A percentile compares a stretch with the other conserved stretches of the same genome.
Evolutionary conservation across 1,284 basidiomycete species (phyloP).

Genomic region (Thecaphora thlaspeos): DNA sequence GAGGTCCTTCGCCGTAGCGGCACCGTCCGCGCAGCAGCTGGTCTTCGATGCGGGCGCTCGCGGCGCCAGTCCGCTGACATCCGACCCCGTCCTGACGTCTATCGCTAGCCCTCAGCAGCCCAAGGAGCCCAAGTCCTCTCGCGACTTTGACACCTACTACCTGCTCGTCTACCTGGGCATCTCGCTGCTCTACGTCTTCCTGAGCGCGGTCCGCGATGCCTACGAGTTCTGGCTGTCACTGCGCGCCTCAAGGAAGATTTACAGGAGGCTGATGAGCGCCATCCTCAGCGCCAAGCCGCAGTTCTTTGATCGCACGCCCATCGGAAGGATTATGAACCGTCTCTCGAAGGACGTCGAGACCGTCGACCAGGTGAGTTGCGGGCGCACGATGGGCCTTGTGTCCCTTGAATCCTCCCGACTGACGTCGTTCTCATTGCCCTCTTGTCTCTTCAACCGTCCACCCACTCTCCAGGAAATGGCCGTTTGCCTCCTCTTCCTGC

Average conservation of each 20-base stretch:
- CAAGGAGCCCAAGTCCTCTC: background rate
- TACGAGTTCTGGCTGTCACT: slow-evolving; percentile 46
- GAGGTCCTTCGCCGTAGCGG: no score
- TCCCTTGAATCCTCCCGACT: no score
- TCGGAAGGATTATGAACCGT: slow-evolving; percentile 56
- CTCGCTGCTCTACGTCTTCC: slow-evolving; percentile 37
- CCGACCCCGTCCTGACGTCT: background rate
- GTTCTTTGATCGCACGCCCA: slow-evolving; percentile 55
- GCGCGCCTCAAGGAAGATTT: slow-evolving; percentile 44
- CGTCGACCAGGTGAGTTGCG: slow-evolving; percentile 40
- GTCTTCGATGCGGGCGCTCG: background rate
- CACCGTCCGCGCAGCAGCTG: background rate
- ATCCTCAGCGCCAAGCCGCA: slow-evolving; percentile 73
- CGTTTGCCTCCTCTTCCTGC: slow-evolving; percentile 37
- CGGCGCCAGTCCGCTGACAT: background rate
- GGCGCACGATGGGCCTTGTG: no score
- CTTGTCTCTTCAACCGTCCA: no score
- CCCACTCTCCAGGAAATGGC: slow-evolving; percentile 40
- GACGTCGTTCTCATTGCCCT: no score
- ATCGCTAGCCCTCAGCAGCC: background rate
- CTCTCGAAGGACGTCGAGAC: slow-evolving; percentile 56
- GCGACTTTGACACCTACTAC: slow-evolving; percentile 47
- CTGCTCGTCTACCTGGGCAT: slow-evolving; percentile 46
- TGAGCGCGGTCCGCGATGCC: slow-evolving; percentile 44
- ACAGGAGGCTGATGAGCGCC: slow-evolving; percentile 68